phyloP scores from a whole-genome alignment of 345 rosid species.

The Eucalyptus pumila region DNA sequence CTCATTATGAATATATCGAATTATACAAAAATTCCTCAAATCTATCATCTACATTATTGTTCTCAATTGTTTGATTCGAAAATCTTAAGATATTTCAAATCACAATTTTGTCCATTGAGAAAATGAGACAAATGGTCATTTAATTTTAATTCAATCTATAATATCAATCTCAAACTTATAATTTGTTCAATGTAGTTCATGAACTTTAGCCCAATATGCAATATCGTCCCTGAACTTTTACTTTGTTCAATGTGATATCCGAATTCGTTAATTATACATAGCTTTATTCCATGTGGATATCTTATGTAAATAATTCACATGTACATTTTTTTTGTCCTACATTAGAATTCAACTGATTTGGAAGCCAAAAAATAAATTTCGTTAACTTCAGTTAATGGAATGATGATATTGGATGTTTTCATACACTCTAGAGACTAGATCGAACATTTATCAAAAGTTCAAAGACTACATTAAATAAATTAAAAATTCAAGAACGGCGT shows the following conservation, averaged over 20 bases:
- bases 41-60: too few relatives aligned
- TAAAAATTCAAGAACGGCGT: neutral
- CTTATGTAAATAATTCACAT: neutral
- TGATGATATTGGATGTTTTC: neutral
- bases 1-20: too few relatives aligned
- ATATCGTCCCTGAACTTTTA: neutral
- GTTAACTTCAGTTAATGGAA: neutral
- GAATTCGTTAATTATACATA: neutral
- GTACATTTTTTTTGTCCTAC: neutral
- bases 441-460: neutral
- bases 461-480: neutral
- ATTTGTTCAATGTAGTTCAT: neutral
- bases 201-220: neutral
- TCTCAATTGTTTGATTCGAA: neutral
- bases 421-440: neutral
- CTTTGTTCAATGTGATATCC: neutral
- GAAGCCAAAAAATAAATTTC: neutral
- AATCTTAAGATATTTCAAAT: neutral
- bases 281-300: neutral
- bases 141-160: neutral
- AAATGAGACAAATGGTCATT: neutral
- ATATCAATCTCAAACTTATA: neutral
- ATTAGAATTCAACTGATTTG: neutral
- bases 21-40: too few relatives aligned
- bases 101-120: neutral